phyloP scores from a whole-genome alignment of 176 grass and related monocot species.

The Triticum timopheevii region DNA sequence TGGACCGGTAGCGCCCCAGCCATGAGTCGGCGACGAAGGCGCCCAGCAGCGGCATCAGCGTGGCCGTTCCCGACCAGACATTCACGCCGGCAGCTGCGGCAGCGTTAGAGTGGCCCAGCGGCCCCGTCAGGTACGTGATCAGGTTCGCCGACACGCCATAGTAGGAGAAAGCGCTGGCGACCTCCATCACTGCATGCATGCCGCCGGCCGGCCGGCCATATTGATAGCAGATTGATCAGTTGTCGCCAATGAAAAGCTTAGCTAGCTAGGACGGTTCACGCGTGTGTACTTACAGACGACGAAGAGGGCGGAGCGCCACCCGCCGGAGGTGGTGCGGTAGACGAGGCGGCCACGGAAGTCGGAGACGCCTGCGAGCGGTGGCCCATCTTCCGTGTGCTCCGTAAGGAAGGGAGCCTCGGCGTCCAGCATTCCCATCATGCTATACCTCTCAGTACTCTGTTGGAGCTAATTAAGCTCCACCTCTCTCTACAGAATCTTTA shows the following conservation, averaged over 20 bases:
- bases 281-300: slow-evolving; percentile 38
- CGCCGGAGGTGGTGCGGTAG: slow-evolving; percentile 32
- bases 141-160: slow-evolving; percentile 62
- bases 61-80: slow-evolving; percentile 43
- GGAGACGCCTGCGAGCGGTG: slow-evolving; percentile 29
- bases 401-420: not conserved
- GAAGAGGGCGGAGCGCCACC: slow-evolving; percentile 56
- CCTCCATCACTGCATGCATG: slow-evolving; percentile 39
- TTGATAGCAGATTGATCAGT: no score
- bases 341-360: slow-evolving; percentile 48
- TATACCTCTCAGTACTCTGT: no score
- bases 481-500: no score
- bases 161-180: slow-evolving; percentile 48
- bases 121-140: slow-evolving; percentile 66
- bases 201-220: no score
- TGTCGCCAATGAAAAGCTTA: not conserved
- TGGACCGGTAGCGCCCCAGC: slow-evolving; percentile 53
- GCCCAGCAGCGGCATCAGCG: slow-evolving; percentile 50
- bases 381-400: not conserved
- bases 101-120: slow-evolving; percentile 53
- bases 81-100: slow-evolving; percentile 55
- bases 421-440: not conserved
- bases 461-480: no score
- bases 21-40: slow-evolving; percentile 67
- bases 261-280: not conserved